Evolutionary conservation across 805 yeast genomes (phyloP).

Genomic region (Metschnikowia chrysomelidarum): DNA sequence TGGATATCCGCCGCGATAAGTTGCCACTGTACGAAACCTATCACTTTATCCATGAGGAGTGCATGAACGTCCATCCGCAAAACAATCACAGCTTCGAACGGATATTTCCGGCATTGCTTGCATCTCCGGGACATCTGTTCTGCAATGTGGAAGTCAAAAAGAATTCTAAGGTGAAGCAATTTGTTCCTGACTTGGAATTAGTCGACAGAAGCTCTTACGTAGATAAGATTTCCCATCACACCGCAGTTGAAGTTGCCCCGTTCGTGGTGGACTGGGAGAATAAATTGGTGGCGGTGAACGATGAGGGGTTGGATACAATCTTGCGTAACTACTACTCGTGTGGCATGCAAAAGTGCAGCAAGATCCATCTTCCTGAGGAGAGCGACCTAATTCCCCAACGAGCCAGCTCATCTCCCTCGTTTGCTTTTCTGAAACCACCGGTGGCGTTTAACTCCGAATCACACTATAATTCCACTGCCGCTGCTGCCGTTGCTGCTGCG

Average conservation of each 20-base stretch:
- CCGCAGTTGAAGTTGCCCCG: slow-evolving; percentile 19
- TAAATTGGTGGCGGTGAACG: slow-evolving; percentile 51
- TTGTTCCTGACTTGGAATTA: slow-evolving; percentile 20
- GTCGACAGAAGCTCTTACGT: slow-evolving; percentile 13
- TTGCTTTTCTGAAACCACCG: slow-evolving; percentile 1
- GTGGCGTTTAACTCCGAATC: slow-evolving; percentile 1
- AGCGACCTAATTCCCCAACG: slow-evolving; percentile 9
- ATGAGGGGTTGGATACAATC: slow-evolving; percentile 41
- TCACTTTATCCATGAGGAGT: slow-evolving; percentile 20
- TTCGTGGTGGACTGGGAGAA: slow-evolving; percentile 62
- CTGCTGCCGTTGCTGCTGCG: slow-evolving; percentile 10
- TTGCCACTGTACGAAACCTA: slow-evolving; percentile 21
- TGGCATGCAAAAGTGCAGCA: slow-evolving; percentile 20
- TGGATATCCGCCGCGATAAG: slow-evolving; percentile 21
- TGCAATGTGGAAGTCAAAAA: slow-evolving; percentile 18
- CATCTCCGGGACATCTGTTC: slow-evolving; percentile 18
- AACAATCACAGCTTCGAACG: slow-evolving; percentile 20
- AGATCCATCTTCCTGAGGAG: slow-evolving; percentile 13
- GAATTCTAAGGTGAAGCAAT: slow-evolving; percentile 17
- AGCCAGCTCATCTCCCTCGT: slow-evolving; percentile 4
- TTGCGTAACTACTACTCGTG: slow-evolving; percentile 34
- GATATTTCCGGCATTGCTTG: slow-evolving; percentile 21
- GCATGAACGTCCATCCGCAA: slow-evolving; percentile 22
- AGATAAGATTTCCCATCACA: slow-evolving; percentile 14
- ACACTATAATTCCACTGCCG: slow-evolving; percentile 1